These are phyloP conservation scores for Trypanosoma scelopori DNA, from an alignment of 208 protist species.

Conservation along the genomic window DNA sequence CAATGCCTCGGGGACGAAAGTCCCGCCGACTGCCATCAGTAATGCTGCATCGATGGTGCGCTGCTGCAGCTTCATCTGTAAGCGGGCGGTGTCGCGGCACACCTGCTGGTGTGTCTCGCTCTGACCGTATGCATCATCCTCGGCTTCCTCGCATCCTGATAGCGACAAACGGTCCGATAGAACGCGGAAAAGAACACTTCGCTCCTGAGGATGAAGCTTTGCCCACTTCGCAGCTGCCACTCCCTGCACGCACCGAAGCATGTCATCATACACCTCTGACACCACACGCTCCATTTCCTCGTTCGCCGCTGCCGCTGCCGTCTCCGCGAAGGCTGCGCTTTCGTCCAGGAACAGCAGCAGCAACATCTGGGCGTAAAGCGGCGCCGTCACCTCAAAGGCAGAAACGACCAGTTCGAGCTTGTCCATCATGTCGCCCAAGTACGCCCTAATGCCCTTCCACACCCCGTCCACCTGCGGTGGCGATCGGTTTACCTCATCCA, in stretches of 20 bases:
- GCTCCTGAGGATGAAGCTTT: slow-evolving; percentile 21
- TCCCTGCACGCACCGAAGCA: slow-evolving; percentile 10
- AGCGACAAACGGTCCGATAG: slow-evolving; percentile 17
- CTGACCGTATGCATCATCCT: slow-evolving; percentile 10
- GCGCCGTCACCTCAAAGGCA: slow-evolving; percentile 27
- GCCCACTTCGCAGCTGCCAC: slow-evolving; percentile 12
- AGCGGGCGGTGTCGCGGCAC: background rate
- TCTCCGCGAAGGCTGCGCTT: background rate
- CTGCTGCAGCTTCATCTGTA: slow-evolving; percentile 11
- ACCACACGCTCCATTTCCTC: background rate
- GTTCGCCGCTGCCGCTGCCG: background rate
- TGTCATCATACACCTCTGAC: background rate
- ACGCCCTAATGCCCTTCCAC: slow-evolving; percentile 24
- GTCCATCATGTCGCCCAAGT: slow-evolving; percentile 39
- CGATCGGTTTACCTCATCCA: slow-evolving; percentile 8
- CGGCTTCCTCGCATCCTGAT: background rate
- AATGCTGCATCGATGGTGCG: slow-evolving; percentile 7
- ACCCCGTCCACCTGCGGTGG: background rate
- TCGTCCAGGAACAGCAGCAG: slow-evolving; percentile 55
- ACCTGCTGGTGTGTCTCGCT: slow-evolving; percentile 20
- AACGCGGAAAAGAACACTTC: slow-evolving; percentile 16
- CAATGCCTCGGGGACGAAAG: background rate
- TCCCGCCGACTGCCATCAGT: slow-evolving; percentile 6
- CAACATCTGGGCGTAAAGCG: slow-evolving; percentile 33
- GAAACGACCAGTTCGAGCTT: slow-evolving; percentile 33